Evolutionary conservation across 1,284 basidiomycete species (phyloP), one percentile per base, ranked within the genome.

Genomic region (Ganoderma lucidum): DNA sequence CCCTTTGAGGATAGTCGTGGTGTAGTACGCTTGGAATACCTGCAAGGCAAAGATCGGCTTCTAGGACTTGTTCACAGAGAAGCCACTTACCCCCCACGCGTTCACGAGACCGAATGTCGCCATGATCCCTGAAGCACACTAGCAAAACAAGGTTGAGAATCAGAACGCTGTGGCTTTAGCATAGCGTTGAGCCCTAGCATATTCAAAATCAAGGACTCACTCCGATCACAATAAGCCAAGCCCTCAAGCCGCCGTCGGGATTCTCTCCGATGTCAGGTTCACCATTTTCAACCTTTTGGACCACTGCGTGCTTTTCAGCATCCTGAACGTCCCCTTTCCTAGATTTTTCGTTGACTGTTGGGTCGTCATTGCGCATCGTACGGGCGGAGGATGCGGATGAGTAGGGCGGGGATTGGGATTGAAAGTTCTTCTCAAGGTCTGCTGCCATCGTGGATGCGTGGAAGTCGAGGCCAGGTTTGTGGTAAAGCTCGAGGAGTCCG

Each of bases 11-110:
- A 82, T 56, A 0, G 75, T 77, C 39, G 80, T 75, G 65, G 83
- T 77, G 71, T 86, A 86, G 68, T 84, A 84, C 2, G 80, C 78
- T 79, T 87, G 85, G 70, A 86, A 86, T 5, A 83, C 81, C 83
- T 83, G 66, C 2, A 6, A 35, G 14, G 32, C 8, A 23, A 14
- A 28, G 10, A 55, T 28, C 63, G 32, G 61, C 6, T 19, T 14
- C 2, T 45, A 32, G 42, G 45, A 32, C 6, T 14, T 14, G 30
- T 19, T 30, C 10, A 9, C 5, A 9, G 41, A 42, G 3, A 17
- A 28, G 32, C 4, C 42, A 79, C 82, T 69, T 69, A 83, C 83
- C 51, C 83, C 83, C 80, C 83, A 85, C 0, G 82, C 78, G 69
- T 84, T 84, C 15, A 83, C 82, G 41, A 81, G 81, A 3, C 83